phyloP scores from a whole-genome alignment of 2,329 filamentous ascomycete species.

The Chalaropsis thielavioides region DNA sequence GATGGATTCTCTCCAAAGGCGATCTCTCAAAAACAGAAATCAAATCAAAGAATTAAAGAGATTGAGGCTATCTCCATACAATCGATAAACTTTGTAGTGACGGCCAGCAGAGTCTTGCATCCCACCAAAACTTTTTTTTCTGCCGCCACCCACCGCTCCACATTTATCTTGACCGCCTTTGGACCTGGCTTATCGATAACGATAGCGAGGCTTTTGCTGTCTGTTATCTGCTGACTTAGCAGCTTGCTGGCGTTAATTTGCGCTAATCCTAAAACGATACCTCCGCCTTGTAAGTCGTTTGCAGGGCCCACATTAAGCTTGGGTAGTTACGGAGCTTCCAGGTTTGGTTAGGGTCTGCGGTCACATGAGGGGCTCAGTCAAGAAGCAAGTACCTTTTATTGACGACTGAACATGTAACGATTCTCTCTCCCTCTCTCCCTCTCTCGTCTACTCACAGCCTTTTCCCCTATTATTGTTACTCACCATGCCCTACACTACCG shows the following conservation, averaged over 20 bases:
- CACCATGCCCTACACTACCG: constrained; percentile 26
- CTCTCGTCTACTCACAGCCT: neutral
- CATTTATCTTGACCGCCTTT: constrained; percentile 9
- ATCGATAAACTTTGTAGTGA: neutral
- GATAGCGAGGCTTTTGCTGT: neutral
- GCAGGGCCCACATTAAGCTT: neutral
- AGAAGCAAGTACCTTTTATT: neutral
- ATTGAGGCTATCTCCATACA: neutral
- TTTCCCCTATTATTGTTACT: neutral
- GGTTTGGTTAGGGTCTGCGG: neutral
- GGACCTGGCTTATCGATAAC: neutral
- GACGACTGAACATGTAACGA: neutral
- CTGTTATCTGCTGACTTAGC: neutral
- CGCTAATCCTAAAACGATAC: constrained; percentile 4
- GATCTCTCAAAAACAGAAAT: neutral
- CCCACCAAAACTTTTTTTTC: constrained; percentile 18
- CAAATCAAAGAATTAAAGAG: neutral
- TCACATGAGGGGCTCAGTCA: neutral
- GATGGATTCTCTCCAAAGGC: neutral
- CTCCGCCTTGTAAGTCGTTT: neutral
- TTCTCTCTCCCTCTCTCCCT: neutral
- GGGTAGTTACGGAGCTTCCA: neutral
- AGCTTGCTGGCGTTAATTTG: neutral
- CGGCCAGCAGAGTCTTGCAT: constrained; percentile 5
- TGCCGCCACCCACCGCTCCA: constrained; percentile 16